These are phyloP conservation scores for Agaricus sinodeliciosus DNA, from an alignment of 768 basidiomycete species.

Conservation along the genomic window DNA sequence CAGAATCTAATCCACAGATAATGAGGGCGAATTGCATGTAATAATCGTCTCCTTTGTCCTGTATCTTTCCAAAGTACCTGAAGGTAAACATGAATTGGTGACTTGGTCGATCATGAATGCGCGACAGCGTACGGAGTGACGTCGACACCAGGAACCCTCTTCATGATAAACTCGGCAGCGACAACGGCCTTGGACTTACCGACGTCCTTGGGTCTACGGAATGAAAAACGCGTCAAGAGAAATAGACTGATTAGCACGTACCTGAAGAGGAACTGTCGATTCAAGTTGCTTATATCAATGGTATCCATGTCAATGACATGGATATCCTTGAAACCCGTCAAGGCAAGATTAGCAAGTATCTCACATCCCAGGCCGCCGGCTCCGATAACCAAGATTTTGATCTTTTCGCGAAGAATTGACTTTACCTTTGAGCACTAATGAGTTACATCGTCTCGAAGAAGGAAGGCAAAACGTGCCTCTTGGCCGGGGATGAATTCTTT, in stretches of 20 bases:
- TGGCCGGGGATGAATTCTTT: slow-evolving; percentile 76
- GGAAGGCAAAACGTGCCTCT: slow-evolving; percentile 40
- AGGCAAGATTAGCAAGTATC: slow-evolving; percentile 91
- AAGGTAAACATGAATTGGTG: background rate
- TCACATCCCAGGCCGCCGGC: slow-evolving; percentile 97
- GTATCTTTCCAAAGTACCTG: slow-evolving; percentile 96
- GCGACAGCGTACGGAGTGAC: slow-evolving; percentile 73
- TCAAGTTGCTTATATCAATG: slow-evolving; percentile 98
- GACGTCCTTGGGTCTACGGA: slow-evolving; percentile 74
- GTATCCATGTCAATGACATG: slow-evolving; percentile 99
- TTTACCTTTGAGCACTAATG: slow-evolving; percentile 58
- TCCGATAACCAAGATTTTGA: slow-evolving; percentile 96
- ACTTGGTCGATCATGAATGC: background rate
- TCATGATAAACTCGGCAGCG: slow-evolving; percentile 96
- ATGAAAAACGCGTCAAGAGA: background rate
- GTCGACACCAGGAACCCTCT: slow-evolving; percentile 89
- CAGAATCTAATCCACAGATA: slow-evolving; percentile 95
- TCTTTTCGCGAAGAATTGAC: slow-evolving; percentile 70
- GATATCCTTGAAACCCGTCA: slow-evolving; percentile 96
- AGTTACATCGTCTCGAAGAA: background rate
- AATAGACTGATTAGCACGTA: slow-evolving; percentile 22
- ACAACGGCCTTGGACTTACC: slow-evolving; percentile 91
- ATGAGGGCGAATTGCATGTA: slow-evolving; percentile 97
- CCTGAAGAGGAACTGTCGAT: slow-evolving; percentile 98
- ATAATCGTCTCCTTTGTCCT: slow-evolving; percentile 93